These are phyloP conservation scores for Vitis riparia DNA, from an alignment of 164 flowering plant genomes.

Conservation along the genomic window DNA sequence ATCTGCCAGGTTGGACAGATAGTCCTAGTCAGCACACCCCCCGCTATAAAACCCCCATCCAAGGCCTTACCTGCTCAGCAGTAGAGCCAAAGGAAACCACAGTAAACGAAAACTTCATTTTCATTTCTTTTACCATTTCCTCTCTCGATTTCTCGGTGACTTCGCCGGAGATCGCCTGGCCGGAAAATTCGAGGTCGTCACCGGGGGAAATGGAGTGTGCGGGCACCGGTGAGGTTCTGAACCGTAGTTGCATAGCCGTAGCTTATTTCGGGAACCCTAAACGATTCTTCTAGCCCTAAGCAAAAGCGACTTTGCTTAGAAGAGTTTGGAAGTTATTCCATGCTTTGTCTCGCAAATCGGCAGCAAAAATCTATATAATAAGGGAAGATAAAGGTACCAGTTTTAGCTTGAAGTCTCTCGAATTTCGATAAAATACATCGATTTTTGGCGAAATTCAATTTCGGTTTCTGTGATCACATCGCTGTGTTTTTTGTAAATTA, in stretches of 20 bases:
- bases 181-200: background rate
- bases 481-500: background rate
- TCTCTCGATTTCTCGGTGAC: background rate
- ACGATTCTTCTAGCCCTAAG: constrained; percentile 17
- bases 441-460: background rate
- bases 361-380: constrained; percentile 10
- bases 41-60: background rate
- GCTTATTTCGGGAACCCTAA: constrained; percentile 14
- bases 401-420: constrained; percentile 3
- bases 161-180: constrained; percentile 1
- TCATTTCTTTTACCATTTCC: background rate
- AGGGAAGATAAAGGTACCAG: constrained; percentile 12
- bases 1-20: constrained; percentile 4
- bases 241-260: background rate
- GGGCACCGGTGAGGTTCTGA: constrained; percentile 13
- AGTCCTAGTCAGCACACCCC: constrained; percentile 7
- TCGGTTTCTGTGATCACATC: constrained; percentile 6
- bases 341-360: constrained; percentile 20
- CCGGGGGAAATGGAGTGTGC: constrained; percentile 12
- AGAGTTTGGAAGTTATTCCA: constrained; percentile 47
- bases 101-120: constrained; percentile 2
- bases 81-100: background rate
- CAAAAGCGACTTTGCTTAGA: constrained; percentile 32
- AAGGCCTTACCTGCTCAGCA: too few species aligned
- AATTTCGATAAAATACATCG: constrained; percentile 2